phyloP scores from a whole-genome alignment of 1,284 basidiomycete genomes.

The Naganishia sp. region DNA sequence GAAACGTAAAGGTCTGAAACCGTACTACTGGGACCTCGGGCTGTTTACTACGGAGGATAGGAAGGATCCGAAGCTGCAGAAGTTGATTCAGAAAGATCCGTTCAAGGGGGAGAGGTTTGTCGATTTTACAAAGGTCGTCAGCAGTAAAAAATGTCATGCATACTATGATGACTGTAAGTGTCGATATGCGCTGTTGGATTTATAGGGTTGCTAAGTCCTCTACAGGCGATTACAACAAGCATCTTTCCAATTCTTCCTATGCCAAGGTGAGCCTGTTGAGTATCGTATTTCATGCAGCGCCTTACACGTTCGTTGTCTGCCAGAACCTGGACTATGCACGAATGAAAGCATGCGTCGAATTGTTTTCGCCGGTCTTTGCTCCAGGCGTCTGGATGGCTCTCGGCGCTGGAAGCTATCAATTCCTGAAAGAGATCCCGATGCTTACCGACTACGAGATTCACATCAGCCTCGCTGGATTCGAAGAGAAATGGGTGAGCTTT shows the following conservation, averaged over 20 bases:
- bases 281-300: too few relatives aligned
- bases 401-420: constrained; percentile 71
- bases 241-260: constrained; percentile 50
- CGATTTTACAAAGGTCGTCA: constrained; percentile 39
- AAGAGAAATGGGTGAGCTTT: constrained; percentile 77
- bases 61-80: constrained; percentile 18
- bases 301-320: background rate
- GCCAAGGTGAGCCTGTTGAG: constrained; percentile 23
- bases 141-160: constrained; percentile 40
- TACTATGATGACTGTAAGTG: constrained; percentile 48
- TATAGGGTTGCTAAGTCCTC: background rate
- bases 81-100: constrained; percentile 14
- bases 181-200: background rate
- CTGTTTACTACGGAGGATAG: constrained; percentile 23
- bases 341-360: constrained; percentile 57
- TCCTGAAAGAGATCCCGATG: constrained; percentile 76
- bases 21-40: constrained; percentile 29
- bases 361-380: constrained; percentile 66
- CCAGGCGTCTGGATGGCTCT: constrained; percentile 70
- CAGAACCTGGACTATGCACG: constrained; percentile 60
- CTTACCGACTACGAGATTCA: constrained; percentile 69
- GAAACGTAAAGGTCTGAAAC: constrained; percentile 30
- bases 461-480: constrained; percentile 69
- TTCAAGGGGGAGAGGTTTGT: constrained; percentile 9
- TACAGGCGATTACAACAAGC: constrained; percentile 50